Percentiles rank a stretch among this genome's conserved stretches.
Conservation (phyloP, 768 basidiomycete species). For the Antrodiella citrinella region DNA sequence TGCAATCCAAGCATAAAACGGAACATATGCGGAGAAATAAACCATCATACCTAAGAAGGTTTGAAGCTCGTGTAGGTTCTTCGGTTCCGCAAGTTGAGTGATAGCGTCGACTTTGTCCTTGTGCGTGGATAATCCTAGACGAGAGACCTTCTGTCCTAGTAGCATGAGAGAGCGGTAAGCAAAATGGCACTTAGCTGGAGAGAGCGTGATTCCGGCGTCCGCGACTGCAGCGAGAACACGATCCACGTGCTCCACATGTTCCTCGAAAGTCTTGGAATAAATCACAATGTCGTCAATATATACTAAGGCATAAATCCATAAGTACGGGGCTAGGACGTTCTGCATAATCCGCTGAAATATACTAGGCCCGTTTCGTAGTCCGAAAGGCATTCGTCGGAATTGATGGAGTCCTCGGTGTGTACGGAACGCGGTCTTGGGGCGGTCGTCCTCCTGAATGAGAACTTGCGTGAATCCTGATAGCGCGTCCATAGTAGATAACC, state of each 20-base stretch:
- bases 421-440: conserved; percentile 29
- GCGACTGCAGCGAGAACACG: background rate
- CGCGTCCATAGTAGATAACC: conserved; percentile 27
- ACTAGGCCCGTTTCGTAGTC: conserved; percentile 22
- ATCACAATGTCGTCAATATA: conserved; percentile 9
- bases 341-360: conserved; percentile 36
- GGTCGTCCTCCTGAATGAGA: conserved; percentile 20
- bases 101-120: conserved; percentile 30
- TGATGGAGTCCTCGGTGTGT: no score
- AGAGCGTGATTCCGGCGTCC: conserved; percentile 20
- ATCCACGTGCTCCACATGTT: conserved; percentile 13
- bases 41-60: conserved; percentile 20
- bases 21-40: no score
- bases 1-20: no score
- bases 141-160: no score
- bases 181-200: conserved; percentile 28
- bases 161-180: conserved; percentile 26
- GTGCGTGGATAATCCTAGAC: conserved; percentile 29
- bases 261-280: background rate
- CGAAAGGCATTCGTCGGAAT: conserved; percentile 35
- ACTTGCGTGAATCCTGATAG: conserved; percentile 34
- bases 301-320: conserved; percentile 10
- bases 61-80: conserved; percentile 14
- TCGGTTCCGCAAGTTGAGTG: conserved; percentile 14
- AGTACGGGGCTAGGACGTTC: conserved; percentile 10